Percentiles rank a stretch among this genome's conserved stretches.
Evolutionary conservation across 2,329 filamentous ascomycete species (phyloP).

Genomic region (Sordariomycetes sp.): DNA sequence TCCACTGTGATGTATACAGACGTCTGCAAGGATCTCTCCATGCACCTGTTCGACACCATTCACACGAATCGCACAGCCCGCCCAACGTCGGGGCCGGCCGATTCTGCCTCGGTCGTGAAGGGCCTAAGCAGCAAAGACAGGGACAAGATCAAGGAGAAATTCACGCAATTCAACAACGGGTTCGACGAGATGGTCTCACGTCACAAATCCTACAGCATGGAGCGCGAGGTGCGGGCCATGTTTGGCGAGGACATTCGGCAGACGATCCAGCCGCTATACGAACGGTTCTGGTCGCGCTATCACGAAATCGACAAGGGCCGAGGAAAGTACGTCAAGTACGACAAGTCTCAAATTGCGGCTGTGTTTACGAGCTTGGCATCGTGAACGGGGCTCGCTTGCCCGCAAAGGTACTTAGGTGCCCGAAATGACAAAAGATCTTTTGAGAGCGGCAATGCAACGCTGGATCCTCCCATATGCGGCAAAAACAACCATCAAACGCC

Average conservation of each 20-base stretch:
- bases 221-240: constrained; percentile 75
- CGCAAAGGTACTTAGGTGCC: no score
- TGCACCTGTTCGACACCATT: constrained; percentile 80
- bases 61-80: constrained; percentile 73
- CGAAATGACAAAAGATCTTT: not conserved
- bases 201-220: constrained; percentile 82
- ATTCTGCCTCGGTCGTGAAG: constrained; percentile 79
- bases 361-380: constrained; percentile 44
- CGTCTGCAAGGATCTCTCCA: constrained; percentile 79
- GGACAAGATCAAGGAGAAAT: constrained; percentile 94
- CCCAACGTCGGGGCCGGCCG: constrained; percentile 65
- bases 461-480: no score
- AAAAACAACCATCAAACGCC: no score
- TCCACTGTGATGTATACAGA: constrained; percentile 74
- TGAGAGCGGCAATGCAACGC: not conserved
- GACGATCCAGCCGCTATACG: constrained; percentile 90
- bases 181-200: constrained; percentile 83
- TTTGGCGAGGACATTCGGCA: constrained; percentile 79
- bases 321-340: constrained; percentile 97
- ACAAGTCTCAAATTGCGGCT: constrained; percentile 71
- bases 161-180: constrained; percentile 76
- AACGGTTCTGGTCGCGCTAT: constrained; percentile 92
- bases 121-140: constrained; percentile 81
- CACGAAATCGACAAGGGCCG: constrained; percentile 97
- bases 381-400: constrained; percentile 9